These are phyloP conservation scores for Tolypocladium album DNA, from an alignment of 2,329 filamentous ascomycete species.

Conservation along the genomic window DNA sequence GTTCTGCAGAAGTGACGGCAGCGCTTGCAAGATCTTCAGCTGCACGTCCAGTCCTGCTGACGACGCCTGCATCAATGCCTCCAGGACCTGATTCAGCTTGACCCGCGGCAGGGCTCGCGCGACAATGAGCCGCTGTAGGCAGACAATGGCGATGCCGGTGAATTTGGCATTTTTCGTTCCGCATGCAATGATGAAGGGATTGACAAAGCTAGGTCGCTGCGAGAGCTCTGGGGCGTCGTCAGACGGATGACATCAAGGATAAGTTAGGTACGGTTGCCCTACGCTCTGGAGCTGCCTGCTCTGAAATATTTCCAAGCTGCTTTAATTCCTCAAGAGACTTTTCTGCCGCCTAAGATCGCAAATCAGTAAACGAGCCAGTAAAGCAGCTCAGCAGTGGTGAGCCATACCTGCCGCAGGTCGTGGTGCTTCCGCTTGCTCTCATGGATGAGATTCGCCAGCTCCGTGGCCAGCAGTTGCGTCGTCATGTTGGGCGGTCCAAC, in stretches of 20 bases:
- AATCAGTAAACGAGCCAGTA: background rate
- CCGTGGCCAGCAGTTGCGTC: conserved; percentile 76
- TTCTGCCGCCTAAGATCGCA: conserved; percentile 61
- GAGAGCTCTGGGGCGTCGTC: conserved; percentile 56
- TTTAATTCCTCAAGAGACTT: conserved; percentile 88
- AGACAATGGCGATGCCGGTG: conserved; percentile 76
- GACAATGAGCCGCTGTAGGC: conserved; percentile 80
- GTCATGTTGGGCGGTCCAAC: conserved; percentile 54
- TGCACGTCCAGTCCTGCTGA: conserved; percentile 79
- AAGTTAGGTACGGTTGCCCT: conserved; percentile 4
- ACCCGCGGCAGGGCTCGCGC: conserved; percentile 68
- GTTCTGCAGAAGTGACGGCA: conserved; percentile 83
- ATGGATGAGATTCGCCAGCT: conserved; percentile 83
- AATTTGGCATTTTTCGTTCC: conserved; percentile 84
- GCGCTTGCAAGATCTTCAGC: conserved; percentile 85
- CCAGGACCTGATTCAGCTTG: conserved; percentile 75
- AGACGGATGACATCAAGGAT: background rate
- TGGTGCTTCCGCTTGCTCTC: conserved; percentile 93
- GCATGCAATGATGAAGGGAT: conserved; percentile 90
- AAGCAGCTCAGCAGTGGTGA: conserved; percentile 1
- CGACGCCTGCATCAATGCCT: conserved; percentile 77
- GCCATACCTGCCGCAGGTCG: conserved; percentile 68
- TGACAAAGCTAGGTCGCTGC: conserved; percentile 72
- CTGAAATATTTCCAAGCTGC: conserved; percentile 21
- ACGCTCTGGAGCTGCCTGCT: conserved; percentile 28